phyloP scores from a whole-genome alignment of 495 filamentous ascomycete genomes.

The Penicillium malachiteum region DNA sequence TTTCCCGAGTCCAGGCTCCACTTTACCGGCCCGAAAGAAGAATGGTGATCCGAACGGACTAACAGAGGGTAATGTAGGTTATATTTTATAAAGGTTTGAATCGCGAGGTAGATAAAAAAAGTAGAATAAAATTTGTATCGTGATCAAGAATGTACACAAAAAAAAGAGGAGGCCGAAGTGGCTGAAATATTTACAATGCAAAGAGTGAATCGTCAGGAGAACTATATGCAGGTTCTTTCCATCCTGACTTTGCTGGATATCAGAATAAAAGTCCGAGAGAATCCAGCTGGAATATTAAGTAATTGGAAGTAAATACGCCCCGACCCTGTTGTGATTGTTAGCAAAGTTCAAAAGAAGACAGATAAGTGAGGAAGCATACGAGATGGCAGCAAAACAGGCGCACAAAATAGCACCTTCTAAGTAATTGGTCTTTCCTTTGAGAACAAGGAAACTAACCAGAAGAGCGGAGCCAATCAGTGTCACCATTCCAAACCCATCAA shows the following conservation, averaged over 20 bases:
- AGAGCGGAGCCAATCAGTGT: conserved; percentile 83
- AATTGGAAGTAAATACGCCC: conserved; percentile 11
- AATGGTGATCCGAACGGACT: background rate
- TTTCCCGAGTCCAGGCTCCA: background rate
- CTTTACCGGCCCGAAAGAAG: background rate
- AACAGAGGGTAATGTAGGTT: too few relatives aligned
- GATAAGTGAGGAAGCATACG: conserved; percentile 19
- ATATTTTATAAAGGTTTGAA: too few relatives aligned
- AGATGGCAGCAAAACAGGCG: conserved; percentile 70
- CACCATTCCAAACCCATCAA: conserved; percentile 88
- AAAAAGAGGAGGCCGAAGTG: background rate
- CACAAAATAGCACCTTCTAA: conserved; percentile 80
- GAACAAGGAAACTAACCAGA: conserved; percentile 82
- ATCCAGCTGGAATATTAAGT: background rate
- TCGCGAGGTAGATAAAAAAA: too few relatives aligned
- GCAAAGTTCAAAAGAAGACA: background rate
- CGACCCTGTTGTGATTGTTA: conserved; percentile 8
- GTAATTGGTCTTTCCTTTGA: conserved; percentile 87
- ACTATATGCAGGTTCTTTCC: background rate
- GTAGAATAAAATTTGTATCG: too few relatives aligned
- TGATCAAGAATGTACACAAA: background rate
- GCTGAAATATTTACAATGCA: background rate
- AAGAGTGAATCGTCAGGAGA: conserved; percentile 1
- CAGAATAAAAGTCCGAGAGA: background rate
- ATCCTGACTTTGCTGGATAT: background rate